phyloP scores from a whole-genome alignment of 352 stramenopile genomes.

The Phytophthora citricola region DNA sequence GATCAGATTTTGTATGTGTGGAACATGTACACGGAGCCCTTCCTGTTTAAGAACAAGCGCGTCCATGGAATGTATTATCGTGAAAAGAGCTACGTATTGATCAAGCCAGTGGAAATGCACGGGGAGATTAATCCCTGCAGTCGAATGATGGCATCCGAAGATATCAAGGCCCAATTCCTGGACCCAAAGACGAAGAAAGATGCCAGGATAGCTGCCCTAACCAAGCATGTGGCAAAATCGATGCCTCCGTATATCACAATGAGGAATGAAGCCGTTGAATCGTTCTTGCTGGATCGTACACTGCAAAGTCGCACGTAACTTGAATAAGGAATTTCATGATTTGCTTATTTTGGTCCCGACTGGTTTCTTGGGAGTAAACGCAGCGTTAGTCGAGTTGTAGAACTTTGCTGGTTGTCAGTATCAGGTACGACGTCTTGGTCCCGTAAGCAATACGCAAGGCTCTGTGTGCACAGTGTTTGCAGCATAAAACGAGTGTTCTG shows the following conservation, averaged over 20 bases:
- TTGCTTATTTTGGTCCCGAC: neutral
- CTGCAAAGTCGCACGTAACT: too few relatives aligned
- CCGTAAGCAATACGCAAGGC: conserved; percentile 48
- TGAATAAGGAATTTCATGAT: too few relatives aligned
- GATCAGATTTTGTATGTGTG: conserved; percentile 61
- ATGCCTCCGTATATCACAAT: too few relatives aligned
- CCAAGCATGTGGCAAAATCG: too few relatives aligned
- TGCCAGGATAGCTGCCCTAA: too few relatives aligned
- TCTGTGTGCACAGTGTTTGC: conserved; percentile 63
- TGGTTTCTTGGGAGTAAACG: conserved; percentile 22
- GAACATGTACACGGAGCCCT: conserved; percentile 50
- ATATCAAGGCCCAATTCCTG: too few relatives aligned
- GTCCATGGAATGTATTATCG: conserved; percentile 42
- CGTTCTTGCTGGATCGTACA: too few relatives aligned
- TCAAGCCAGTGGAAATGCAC: conserved; percentile 28
- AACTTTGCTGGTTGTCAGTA: neutral
- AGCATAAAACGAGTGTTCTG: conserved; percentile 43
- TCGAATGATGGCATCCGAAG: too few relatives aligned
- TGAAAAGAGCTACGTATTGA: conserved; percentile 60
- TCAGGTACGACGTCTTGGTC: conserved; percentile 57
- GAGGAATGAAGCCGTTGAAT: too few relatives aligned
- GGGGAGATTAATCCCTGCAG: too few relatives aligned
- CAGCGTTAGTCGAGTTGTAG: conserved; percentile 17
- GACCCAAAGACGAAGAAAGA: too few relatives aligned
- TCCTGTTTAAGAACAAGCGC: conserved; percentile 48